Percentiles rank a stretch among this genome's conserved stretches.
These are phyloP conservation scores for Alternaria hordeiaustralica DNA, from an alignment of 2,329 filamentous ascomycete species.

Conservation along the genomic window DNA sequence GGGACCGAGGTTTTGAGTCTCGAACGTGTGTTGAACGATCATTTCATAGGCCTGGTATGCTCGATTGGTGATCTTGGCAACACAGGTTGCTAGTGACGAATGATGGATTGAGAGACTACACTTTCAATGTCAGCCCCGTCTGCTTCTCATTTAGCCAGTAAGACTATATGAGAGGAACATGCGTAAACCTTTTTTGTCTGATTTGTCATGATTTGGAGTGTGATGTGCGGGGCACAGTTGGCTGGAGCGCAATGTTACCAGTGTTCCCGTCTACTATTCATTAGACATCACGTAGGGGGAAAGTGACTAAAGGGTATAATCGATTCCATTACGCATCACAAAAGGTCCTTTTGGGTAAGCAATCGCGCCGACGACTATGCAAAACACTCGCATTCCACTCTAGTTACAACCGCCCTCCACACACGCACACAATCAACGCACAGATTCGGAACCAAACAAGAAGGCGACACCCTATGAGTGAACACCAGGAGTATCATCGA, in stretches of 20 bases:
- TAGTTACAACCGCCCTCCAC: not conserved
- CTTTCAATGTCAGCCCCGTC: not conserved
- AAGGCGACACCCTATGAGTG: not conserved
- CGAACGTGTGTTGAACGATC: not conserved
- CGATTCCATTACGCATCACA: slow-evolving; percentile 1
- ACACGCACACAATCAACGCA: not conserved
- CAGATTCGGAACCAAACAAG: not conserved
- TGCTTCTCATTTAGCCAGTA: not conserved
- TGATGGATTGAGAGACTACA: not conserved
- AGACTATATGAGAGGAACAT: not conserved
- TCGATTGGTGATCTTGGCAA: not conserved
- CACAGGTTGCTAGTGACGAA: not conserved
- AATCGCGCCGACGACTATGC: not conserved
- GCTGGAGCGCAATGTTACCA: not conserved
- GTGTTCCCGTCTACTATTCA: too few relatives aligned
- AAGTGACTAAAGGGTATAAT: not conserved
- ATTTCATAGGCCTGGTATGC: not conserved
- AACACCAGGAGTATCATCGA: slow-evolving; percentile 1
- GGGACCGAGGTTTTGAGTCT: not conserved
- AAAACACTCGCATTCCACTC: slow-evolving; percentile 3
- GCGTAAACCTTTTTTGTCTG: not conserved
- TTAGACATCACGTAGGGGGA: not conserved
- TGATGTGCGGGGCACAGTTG: not conserved
- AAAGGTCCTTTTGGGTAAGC: not conserved
- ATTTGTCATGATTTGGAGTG: not conserved